A percentile compares a stretch with the other conserved stretches of the same genome.
Conservation (phyloP, 352 stramenopile genomes). For the Phytophthora aleatoria region DNA sequence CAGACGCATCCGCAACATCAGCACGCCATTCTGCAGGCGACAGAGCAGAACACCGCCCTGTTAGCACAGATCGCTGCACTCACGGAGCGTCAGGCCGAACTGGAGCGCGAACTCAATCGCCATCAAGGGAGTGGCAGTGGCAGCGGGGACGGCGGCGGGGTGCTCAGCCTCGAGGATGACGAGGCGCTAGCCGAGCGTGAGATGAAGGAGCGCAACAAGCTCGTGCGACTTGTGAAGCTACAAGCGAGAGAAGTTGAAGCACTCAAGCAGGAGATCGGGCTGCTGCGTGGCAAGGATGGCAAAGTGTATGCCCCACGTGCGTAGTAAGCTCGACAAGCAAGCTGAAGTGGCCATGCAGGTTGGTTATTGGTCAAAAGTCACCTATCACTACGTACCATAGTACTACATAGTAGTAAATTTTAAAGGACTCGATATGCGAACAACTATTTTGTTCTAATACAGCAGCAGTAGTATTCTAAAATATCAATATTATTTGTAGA, state of each 20-base stretch:
- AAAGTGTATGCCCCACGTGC: conserved; percentile 66
- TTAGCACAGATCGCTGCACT: conserved; percentile 68
- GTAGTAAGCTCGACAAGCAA: not conserved
- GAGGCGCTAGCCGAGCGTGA: conserved; percentile 57
- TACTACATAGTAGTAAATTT: too few species aligned
- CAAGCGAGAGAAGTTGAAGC: conserved; percentile 91
- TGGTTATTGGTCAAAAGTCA: too few species aligned
- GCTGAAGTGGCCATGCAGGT: conserved; percentile 41
- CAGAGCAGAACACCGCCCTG: conserved; percentile 78
- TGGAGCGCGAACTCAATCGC: conserved; percentile 89
- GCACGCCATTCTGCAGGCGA: conserved; percentile 77
- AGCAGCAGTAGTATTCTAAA: too few species aligned
- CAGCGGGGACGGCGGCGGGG: conserved; percentile 37
- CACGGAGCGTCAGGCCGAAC: conserved; percentile 71
- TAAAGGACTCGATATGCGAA: too few species aligned
- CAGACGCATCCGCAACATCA: conserved; percentile 69
- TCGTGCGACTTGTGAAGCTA: conserved; percentile 91
- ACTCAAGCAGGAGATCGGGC: conserved; percentile 89
- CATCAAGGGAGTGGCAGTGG: conserved; percentile 31
- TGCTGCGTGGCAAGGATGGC: conserved; percentile 84
- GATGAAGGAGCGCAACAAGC: conserved; percentile 87
- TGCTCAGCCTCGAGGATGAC: conserved; percentile 46
- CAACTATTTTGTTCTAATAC: too few species aligned
- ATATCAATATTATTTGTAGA: too few species aligned
- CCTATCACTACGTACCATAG: too few species aligned